phyloP scores from a whole-genome alignment of 352 stramenopile species.

The Phytopythium delawarense region DNA sequence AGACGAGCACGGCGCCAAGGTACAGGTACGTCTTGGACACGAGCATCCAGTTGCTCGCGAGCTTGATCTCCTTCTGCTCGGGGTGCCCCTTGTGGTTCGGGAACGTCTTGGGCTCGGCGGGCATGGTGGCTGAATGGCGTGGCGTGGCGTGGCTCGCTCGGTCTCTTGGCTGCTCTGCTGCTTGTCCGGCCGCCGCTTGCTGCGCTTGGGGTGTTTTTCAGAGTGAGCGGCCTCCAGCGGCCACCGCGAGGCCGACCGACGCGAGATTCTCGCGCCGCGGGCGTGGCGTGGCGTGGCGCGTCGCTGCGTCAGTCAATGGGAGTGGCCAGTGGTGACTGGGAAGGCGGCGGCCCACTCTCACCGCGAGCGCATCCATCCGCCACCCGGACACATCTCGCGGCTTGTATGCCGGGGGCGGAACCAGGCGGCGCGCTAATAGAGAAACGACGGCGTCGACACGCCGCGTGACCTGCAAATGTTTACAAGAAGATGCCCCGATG shows the following conservation, averaged over 20 bases:
- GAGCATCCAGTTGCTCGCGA: constrained; percentile 68
- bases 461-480: constrained; percentile 4
- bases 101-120: constrained; percentile 22
- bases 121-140: constrained; percentile 9
- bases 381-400: neutral
- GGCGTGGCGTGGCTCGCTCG: neutral
- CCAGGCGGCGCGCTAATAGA: neutral
- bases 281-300: neutral
- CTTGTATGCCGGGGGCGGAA: neutral
- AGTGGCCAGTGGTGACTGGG: neutral
- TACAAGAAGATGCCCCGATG: neutral
- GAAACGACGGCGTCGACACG: neutral
- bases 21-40: constrained; percentile 72
- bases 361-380: neutral
- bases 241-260: neutral
- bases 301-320: too few species aligned
- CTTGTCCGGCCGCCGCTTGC: constrained; percentile 15
- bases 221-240: constrained; percentile 13
- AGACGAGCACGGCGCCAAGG: constrained; percentile 55
- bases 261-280: neutral
- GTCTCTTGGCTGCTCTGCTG: neutral
- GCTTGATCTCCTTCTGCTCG: constrained; percentile 29
- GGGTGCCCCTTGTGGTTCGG: constrained; percentile 38
- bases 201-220: constrained; percentile 27
- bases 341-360: constrained; percentile 11